Evolutionary conservation across 2,329 filamentous ascomycete genomes (phyloP).

Genomic region (Torrubiellomyces zombiae): DNA sequence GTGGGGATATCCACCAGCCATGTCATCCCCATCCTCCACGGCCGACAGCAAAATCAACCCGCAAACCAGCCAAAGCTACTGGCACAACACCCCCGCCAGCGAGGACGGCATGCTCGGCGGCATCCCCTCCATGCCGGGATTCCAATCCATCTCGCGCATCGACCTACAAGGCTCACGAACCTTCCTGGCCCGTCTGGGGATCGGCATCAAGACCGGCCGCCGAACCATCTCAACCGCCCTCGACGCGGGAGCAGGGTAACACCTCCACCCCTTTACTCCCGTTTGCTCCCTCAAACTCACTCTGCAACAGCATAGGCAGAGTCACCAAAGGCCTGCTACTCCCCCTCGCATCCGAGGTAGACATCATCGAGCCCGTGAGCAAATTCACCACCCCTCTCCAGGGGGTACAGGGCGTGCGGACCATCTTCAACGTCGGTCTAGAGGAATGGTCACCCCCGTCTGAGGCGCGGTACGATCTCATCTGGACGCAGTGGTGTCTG

Average conservation of each 20-base stretch:
- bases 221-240: constrained; percentile 13
- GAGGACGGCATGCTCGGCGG: constrained; percentile 69
- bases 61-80: too few relatives aligned
- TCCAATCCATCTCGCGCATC: constrained; percentile 33
- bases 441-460: constrained; percentile 46
- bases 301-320: constrained; percentile 50
- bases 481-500: constrained; percentile 87
- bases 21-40: too few relatives aligned
- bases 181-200: constrained; percentile 50
- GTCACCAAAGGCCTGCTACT: constrained; percentile 66
- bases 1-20: too few relatives aligned
- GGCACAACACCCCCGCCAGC: constrained; percentile 26
- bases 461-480: constrained; percentile 49
- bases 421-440: constrained; percentile 55
- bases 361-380: constrained; percentile 69
- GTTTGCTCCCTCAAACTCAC: neutral
- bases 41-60: too few relatives aligned
- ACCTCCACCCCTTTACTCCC: constrained; percentile 1
- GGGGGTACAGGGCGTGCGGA: constrained; percentile 38
- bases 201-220: constrained; percentile 18
- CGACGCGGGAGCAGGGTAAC: constrained; percentile 24
- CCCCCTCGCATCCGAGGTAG: constrained; percentile 51
- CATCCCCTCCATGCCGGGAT: constrained; percentile 16
- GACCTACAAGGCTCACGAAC: constrained; percentile 54
- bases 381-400: constrained; percentile 57